These are phyloP conservation scores for Sporothrix brunneoviolacea DNA, from an alignment of 2,329 filamentous ascomycete species.

Conservation along the genomic window DNA sequence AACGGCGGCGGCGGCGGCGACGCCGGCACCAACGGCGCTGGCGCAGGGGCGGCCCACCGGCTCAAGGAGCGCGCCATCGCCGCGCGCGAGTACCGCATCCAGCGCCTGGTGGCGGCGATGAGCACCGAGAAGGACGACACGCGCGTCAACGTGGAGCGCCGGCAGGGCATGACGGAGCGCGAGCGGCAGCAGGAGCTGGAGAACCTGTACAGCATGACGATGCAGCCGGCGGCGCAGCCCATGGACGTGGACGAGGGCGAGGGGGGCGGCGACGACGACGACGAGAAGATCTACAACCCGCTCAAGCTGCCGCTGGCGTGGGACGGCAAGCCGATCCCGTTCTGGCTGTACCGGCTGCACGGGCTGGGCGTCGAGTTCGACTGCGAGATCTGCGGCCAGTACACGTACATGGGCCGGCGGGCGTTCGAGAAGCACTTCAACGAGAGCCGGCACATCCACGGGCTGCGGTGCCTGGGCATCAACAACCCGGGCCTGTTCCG, in stretches of 20 bases:
- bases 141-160: slow-evolving; percentile 88
- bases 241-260: slow-evolving; percentile 62
- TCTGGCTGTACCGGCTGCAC: slow-evolving; percentile 97
- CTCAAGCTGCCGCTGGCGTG: slow-evolving; percentile 92
- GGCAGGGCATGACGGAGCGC: slow-evolving; percentile 93
- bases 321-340: slow-evolving; percentile 98
- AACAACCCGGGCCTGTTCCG: slow-evolving; percentile 85
- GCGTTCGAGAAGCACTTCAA: slow-evolving; percentile 99
- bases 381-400: slow-evolving; percentile 81
- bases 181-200: slow-evolving; percentile 93
- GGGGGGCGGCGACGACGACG: slow-evolving; percentile 26
- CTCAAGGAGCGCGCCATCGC: slow-evolving; percentile 87
- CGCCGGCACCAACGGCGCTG: slow-evolving; percentile 19
- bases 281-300: slow-evolving; percentile 93
- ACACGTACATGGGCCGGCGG: slow-evolving; percentile 49
- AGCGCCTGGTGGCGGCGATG: slow-evolving; percentile 73
- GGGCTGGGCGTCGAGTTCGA: slow-evolving; percentile 90
- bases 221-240: slow-evolving; percentile 49
- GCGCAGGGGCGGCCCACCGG: slow-evolving; percentile 31
- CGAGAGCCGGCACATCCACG: slow-evolving; percentile 86
- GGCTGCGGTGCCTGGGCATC: slow-evolving; percentile 88
- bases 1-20: slow-evolving; percentile 19
- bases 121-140: slow-evolving; percentile 84
- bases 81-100: slow-evolving; percentile 77
- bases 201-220: slow-evolving; percentile 60